A percentile compares a stretch with the other conserved stretches of the same genome.
Evolutionary conservation across 2,329 filamentous ascomycete genomes (phyloP).

Genomic region (Talaromyces sp.): DNA sequence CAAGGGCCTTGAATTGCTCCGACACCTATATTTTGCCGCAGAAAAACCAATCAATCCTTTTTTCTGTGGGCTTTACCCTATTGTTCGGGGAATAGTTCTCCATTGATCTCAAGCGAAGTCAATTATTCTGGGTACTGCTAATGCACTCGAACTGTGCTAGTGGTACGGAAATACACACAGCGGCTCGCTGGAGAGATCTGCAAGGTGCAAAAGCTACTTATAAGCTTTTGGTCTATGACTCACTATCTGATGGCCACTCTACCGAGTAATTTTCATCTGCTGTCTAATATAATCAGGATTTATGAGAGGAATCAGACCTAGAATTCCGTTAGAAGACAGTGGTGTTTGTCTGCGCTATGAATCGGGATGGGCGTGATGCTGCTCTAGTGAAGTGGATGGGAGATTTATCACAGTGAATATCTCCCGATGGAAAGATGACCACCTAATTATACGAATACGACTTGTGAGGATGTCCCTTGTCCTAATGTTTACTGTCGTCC

Average conservation of each 20-base stretch:
- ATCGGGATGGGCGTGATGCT: conserved; percentile 7
- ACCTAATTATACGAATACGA: background rate
- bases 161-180: background rate
- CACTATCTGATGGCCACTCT: background rate
- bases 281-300: no score
- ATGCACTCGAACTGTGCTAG: background rate
- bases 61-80: no score
- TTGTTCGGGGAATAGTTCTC: no score
- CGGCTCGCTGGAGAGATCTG: background rate
- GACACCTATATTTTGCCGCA: no score
- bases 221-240: background rate
- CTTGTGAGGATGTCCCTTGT: background rate
- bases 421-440: background rate
- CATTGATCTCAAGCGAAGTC: no score
- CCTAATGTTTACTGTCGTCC: no score
- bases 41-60: no score
- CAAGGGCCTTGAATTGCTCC: no score
- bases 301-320: background rate
- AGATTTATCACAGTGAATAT: background rate
- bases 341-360: background rate
- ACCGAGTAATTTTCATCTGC: no score
- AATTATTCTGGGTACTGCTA: conserved; percentile 3
- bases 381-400: background rate
- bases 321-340: background rate
- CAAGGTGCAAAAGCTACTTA: background rate